A percentile compares a stretch with the other conserved stretches of the same genome.
Conservation (phyloP, 2,329 filamentous ascomycete genomes). For the Fusarium chaquense region DNA sequence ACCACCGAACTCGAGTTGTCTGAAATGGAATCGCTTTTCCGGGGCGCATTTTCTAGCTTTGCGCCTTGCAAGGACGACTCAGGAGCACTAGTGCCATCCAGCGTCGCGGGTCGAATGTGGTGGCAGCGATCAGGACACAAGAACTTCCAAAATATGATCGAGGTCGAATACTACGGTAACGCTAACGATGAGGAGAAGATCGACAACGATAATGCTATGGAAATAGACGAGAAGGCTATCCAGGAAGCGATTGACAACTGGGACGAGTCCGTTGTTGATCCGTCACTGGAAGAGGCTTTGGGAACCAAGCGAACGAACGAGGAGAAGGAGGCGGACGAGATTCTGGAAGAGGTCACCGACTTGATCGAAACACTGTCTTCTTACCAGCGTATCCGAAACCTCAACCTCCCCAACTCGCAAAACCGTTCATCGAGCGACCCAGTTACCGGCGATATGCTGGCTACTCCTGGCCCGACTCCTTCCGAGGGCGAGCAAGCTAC, state of each 20-base stretch:
- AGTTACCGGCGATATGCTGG: constrained; percentile 74
- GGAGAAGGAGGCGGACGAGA: constrained; percentile 76
- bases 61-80: constrained; percentile 81
- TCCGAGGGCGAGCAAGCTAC: constrained; percentile 70
- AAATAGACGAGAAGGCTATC: constrained; percentile 65
- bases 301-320: constrained; percentile 67
- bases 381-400: constrained; percentile 82
- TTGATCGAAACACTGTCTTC: constrained; percentile 81
- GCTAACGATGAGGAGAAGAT: constrained; percentile 53
- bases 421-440: constrained; percentile 71
- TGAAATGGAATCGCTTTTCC: constrained; percentile 80
- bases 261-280: constrained; percentile 70
- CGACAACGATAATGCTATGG: constrained; percentile 50
- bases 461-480: constrained; percentile 75
- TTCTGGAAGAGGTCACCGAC: constrained; percentile 79
- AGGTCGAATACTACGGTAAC: constrained; percentile 61
- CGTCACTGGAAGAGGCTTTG: constrained; percentile 66
- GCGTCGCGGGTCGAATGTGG: constrained; percentile 77
- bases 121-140: constrained; percentile 79
- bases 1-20: constrained; percentile 68
- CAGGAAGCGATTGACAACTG: constrained; percentile 68
- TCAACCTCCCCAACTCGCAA: constrained; percentile 73
- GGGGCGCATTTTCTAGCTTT: constrained; percentile 83
- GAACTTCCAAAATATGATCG: constrained; percentile 73
- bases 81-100: constrained; percentile 75